These are phyloP conservation scores for Aspergillus sp. DNA, from an alignment of 2,329 filamentous ascomycete genomes.

Conservation along the genomic window DNA sequence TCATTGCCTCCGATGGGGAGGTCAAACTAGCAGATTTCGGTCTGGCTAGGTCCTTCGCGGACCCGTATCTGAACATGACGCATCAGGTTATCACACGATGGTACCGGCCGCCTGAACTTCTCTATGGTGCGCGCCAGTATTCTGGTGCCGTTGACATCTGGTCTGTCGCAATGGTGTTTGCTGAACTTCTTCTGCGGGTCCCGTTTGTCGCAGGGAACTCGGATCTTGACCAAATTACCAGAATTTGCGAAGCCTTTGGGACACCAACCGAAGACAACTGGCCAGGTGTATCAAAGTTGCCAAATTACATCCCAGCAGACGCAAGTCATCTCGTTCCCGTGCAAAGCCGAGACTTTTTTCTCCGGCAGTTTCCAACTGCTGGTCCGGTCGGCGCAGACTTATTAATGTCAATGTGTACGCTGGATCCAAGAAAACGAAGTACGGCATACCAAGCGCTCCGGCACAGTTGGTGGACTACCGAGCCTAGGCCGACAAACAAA, in stretches of 20 bases:
- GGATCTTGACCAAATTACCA: conserved; percentile 82
- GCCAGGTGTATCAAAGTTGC: conserved; percentile 84
- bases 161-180: conserved; percentile 91
- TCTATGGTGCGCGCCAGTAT: conserved; percentile 90
- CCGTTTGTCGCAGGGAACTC: conserved; percentile 83
- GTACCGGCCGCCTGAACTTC: conserved; percentile 92
- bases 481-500: conserved; percentile 81
- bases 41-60: conserved; percentile 84
- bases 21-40: conserved; percentile 98
- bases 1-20: conserved; percentile 90
- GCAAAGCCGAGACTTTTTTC: conserved; percentile 72
- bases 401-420: conserved; percentile 78
- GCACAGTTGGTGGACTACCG: conserved; percentile 83
- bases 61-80: conserved; percentile 88
- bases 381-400: conserved; percentile 85
- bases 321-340: conserved; percentile 60
- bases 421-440: conserved; percentile 85
- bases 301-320: conserved; percentile 76
- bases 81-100: conserved; percentile 94
- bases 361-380: conserved; percentile 76
- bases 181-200: conserved; percentile 80
- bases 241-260: conserved; percentile 84
- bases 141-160: conserved; percentile 90
- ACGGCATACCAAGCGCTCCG: conserved; percentile 76
- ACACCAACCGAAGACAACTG: conserved; percentile 93